Base-by-base conservation (phyloP, 2,329 filamentous ascomycete species). In the Atkinsonella texensis region DNA sequence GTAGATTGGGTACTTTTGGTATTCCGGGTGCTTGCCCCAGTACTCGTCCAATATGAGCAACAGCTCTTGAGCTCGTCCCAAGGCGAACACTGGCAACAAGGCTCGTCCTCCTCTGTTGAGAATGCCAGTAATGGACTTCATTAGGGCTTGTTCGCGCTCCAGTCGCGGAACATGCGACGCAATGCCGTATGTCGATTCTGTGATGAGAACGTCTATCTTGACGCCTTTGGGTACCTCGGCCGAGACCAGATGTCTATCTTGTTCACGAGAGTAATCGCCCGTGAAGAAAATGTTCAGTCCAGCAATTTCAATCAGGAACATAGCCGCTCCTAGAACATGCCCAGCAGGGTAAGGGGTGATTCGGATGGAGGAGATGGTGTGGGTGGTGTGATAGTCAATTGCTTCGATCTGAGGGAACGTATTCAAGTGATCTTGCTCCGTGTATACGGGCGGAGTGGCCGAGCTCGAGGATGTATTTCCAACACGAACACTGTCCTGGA, bases 281-380 rank as follows among this genome's bases (percentile, higher is more conserved):
- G 93, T 98, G 68, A 98, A 98, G 60, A 98, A 83, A 53, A 97
- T 91, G 62, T 95, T 97, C 54, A 98, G 79, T 0, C 91, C 93
- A 4, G 91, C 93, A 62, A 98, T 98, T 63, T 96, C 91, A 59
- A 98, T 88, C 35, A 97, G 78, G 59, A 95, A 98, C 93, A 98
- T 98, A 61, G 93, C 93, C 12, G 93, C 93, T 40, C 93, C 93
- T 10, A 98, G 78, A n/a, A 98, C 93, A 72, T 98, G 93, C 23
- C 93, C 93, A 8, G 93, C 93, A 3, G 94, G 93, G 60, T 95
- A 97, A 15, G 93, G 93, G 0, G 93, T 98, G 60, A 98, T 95
- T 50, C 89, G 85, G 59, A 98, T 95, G 39, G 89, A 95, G 35
- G 91, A 93, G 57, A 97, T 91, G 9, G 90, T 96, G 62, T 98